Conservation (phyloP, 306 rosid species). For the Dalbergia cultrata region DNA sequence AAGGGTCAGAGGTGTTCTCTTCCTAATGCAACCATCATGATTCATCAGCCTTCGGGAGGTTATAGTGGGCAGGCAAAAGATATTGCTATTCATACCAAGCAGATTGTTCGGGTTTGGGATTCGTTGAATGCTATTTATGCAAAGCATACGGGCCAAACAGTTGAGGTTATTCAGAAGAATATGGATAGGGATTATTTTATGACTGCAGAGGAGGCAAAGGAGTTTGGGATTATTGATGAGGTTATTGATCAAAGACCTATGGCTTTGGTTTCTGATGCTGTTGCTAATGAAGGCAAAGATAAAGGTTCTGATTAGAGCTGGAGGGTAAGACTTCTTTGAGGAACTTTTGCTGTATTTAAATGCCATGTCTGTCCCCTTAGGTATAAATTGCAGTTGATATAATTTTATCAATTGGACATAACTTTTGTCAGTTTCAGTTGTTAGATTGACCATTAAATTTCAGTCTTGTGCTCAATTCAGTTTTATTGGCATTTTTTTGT, state of each 20-base stretch:
- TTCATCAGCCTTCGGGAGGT: conserved; percentile 98
- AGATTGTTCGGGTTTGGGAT: conserved; percentile 89
- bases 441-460: conserved; percentile 41
- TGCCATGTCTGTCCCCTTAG: conserved; percentile 30
- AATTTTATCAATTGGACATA: conserved; percentile 42
- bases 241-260: conserved; percentile 92
- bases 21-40: conserved; percentile 90
- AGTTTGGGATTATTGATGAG: conserved; percentile 91
- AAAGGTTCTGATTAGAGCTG: conserved; percentile 60
- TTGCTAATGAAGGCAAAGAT: conserved; percentile 72
- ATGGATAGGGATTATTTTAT: conserved; percentile 94
- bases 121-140: conserved; percentile 72
- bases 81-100: conserved; percentile 89
- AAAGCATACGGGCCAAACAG: conserved; percentile 78
- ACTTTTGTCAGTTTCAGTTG: conserved; percentile 35
- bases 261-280: conserved; percentile 88
- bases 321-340: conserved; percentile 58
- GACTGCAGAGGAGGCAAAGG: conserved; percentile 90
- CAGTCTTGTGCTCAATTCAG: conserved; percentile 30
- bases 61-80: conserved; percentile 97
- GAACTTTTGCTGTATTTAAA: conserved; percentile 42
- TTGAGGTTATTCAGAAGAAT: conserved; percentile 71
- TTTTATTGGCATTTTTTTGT: conserved; percentile 38
- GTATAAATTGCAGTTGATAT: conserved; percentile 42
- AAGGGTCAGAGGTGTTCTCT: conserved; percentile 95